Conservation (phyloP, 2,329 filamentous ascomycete genomes). For the Tolypocladium endophyticum region DNA sequence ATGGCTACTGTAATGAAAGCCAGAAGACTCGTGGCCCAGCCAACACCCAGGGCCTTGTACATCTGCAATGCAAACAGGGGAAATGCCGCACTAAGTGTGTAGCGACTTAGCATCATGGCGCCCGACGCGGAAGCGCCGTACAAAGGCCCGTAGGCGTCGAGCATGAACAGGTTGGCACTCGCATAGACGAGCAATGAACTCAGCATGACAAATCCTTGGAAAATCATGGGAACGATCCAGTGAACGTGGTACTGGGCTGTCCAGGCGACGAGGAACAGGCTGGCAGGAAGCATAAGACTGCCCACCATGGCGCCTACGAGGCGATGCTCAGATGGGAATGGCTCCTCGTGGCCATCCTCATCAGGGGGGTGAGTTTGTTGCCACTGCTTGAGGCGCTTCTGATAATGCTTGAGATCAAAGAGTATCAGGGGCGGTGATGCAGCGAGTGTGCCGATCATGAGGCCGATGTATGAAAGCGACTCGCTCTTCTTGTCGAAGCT, state of each 20-base stretch:
- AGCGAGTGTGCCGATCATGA: slow-evolving; percentile 54
- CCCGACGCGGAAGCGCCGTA: slow-evolving; percentile 16
- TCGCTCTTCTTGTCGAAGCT: slow-evolving; percentile 50
- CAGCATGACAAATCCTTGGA: slow-evolving; percentile 14
- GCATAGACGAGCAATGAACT: slow-evolving; percentile 16
- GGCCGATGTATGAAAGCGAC: slow-evolving; percentile 57
- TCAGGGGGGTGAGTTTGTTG: slow-evolving; percentile 24
- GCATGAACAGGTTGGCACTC: slow-evolving; percentile 16
- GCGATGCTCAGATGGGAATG: slow-evolving; percentile 52
- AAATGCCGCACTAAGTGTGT: slow-evolving; percentile 50
- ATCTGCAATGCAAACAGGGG: slow-evolving; percentile 28
- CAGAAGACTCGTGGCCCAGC: slow-evolving; percentile 33
- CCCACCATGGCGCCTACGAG: slow-evolving; percentile 53
- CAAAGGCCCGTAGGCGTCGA: slow-evolving; percentile 16
- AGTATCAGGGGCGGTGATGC: slow-evolving; percentile 31
- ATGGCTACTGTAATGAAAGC: slow-evolving; percentile 26
- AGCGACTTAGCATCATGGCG: slow-evolving; percentile 20
- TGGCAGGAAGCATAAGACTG: slow-evolving; percentile 49
- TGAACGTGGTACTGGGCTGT: slow-evolving; percentile 25
- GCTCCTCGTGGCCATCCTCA: slow-evolving; percentile 32
- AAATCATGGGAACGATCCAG: slow-evolving; percentile 14
- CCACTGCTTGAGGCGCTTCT: slow-evolving; percentile 38
- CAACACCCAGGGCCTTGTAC: slow-evolving; percentile 27
- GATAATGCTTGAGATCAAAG: slow-evolving; percentile 42
- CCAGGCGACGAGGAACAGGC: slow-evolving; percentile 62